Evolutionary conservation across 148 eudicot genomes (phyloP), one percentile per base, ranked within the genome.

Genomic region (Camellia japonica): DNA sequence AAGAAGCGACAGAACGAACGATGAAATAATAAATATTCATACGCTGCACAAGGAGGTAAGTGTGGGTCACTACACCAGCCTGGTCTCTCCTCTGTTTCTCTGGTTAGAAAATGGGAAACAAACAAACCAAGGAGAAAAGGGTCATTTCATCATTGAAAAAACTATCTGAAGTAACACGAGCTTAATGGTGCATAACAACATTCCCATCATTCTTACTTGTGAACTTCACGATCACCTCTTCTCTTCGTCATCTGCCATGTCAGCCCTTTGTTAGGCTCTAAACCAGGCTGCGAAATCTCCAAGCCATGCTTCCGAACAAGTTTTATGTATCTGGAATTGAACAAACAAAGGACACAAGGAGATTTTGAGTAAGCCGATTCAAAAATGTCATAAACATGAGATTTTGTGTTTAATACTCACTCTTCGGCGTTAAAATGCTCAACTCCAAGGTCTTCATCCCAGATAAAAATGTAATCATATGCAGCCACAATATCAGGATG

Each of bases 371-470:
- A 59, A 47, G 19, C 0, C 42, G 75, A 77, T 71, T 54, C 6
- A 20, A 67, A 46, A 62, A 5, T 54, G 59, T 9, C 61, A 65
- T 46, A 79, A 66, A 78, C 7, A 19, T 43, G n/a, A 11, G 3
- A 6, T 16, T 49, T 54, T 67, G n/a, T 10, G 42, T 13, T 65
- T 58, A 14, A 59, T 61, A 79, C 97, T 87, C 68, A 97, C 99
- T 97, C 91, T 84, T 97, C 96, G 10, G 97, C 93, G 80, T 97
- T 79, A 75, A 91, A 97, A 87, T 94, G 77, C 74, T 95, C 90
- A 13, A 93, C 90, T 63, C 97, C 99, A 75, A 95, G 88, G 79
- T 95, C 99, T 84, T 95, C 99, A 74, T 95, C 99, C 99, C 99
- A 95, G 65, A 95, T 88, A 78, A 95, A 95, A 47, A 95, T 90